Evolutionary conservation across 371 early-diverging fungal genomes (phyloP).

Genomic region (Cokeromyces recurvatus): DNA sequence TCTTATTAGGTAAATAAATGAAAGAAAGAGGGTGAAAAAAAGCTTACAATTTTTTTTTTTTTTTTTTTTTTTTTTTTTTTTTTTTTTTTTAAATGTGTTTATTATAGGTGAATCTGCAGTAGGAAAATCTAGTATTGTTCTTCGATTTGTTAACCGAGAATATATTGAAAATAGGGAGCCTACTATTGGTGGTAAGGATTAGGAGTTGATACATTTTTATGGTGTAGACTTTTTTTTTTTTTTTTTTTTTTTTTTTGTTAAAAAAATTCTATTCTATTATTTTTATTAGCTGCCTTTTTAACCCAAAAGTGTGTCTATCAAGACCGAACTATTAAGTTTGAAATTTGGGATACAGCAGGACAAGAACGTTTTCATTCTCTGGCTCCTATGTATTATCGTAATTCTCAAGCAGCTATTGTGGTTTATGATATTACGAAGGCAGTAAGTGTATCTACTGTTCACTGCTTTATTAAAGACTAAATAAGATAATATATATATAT

Average conservation of each 20-base stretch:
- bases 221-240: too few relatives aligned
- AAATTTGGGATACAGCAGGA: conserved; percentile 95
- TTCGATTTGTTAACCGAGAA: conserved; percentile 88
- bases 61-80: background rate
- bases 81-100: too few relatives aligned
- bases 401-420: conserved; percentile 93
- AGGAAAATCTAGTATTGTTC: conserved; percentile 77
- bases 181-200: conserved; percentile 83
- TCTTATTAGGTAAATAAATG: conserved; percentile 58
- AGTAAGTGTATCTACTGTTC: too few relatives aligned
- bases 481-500: too few relatives aligned
- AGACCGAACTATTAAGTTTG: conserved; percentile 71
- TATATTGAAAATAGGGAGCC: conserved; percentile 95
- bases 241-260: too few relatives aligned
- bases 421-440: conserved; percentile 94
- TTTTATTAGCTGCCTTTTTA: conserved; percentile 75
- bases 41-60: background rate
- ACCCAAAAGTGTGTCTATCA: conserved; percentile 65
- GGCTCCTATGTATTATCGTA: conserved; percentile 98
- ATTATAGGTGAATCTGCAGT: conserved; percentile 78
- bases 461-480: too few relatives aligned
- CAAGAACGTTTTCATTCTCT: conserved; percentile 90
- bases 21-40: too few relatives aligned
- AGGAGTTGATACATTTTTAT: too few relatives aligned
- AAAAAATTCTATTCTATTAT: too few relatives aligned